Evolutionary conservation across 371 early-diverging fungal species (phyloP).

Genomic region (Circinella minor): DNA sequence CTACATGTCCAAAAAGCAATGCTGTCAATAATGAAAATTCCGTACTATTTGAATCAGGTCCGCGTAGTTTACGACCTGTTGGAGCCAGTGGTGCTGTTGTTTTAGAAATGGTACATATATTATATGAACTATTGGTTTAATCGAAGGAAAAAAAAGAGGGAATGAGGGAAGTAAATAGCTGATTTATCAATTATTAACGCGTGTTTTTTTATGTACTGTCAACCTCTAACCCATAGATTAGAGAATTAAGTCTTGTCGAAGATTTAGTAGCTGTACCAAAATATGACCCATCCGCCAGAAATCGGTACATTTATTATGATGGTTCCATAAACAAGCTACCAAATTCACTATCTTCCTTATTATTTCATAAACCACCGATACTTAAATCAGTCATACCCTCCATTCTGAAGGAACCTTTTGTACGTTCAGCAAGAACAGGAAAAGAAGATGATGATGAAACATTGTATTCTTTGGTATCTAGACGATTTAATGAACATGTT

Average conservation of each 20-base stretch:
- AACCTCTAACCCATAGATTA: constrained; percentile 46
- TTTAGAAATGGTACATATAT: constrained; percentile 74
- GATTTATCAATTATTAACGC: no score
- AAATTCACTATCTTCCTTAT: constrained; percentile 45
- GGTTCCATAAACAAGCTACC: constrained; percentile 72
- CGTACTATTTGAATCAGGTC: constrained; percentile 78
- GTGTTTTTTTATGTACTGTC: background rate
- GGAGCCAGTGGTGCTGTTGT: constrained; percentile 75
- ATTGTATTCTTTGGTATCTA: constrained; percentile 65
- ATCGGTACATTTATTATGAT: constrained; percentile 82
- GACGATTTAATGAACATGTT: constrained; percentile 76
- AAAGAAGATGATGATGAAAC: constrained; percentile 66
- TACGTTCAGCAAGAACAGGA: constrained; percentile 41
- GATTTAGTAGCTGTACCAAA: constrained; percentile 66
- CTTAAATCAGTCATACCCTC: constrained; percentile 50
- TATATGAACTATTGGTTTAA: no score
- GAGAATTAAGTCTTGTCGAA: constrained; percentile 61
- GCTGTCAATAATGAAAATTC: constrained; percentile 9
- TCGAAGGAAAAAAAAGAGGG: background rate
- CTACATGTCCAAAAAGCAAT: constrained; percentile 10
- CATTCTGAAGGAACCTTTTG: constrained; percentile 55
- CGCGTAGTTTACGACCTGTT: constrained; percentile 84
- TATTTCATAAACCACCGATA: constrained; percentile 57
- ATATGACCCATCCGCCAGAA: constrained; percentile 74
- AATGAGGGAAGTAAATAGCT: no score